Conservation (phyloP, 371 early-diverging fungal species). For the Rhizopus microsporus region DNA sequence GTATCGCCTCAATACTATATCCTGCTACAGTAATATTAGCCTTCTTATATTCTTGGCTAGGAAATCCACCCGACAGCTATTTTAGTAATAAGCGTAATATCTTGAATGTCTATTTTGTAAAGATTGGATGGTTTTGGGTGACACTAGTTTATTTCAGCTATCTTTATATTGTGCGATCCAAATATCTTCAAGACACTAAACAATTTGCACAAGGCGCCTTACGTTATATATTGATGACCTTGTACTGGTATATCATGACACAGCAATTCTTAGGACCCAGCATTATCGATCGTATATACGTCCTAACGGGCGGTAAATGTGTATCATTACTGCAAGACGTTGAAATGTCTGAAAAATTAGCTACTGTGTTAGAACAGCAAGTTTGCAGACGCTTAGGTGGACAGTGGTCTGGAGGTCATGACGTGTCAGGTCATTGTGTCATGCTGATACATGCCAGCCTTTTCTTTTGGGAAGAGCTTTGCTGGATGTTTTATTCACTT, state of each 20-base stretch:
- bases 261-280: conserved; percentile 86
- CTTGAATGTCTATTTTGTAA: conserved; percentile 78
- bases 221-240: conserved; percentile 69
- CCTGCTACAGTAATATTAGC: conserved; percentile 29
- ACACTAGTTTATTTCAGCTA: conserved; percentile 57
- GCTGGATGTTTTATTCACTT: conserved; percentile 31
- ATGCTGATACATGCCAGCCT: conserved; percentile 82
- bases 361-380: conserved; percentile 31
- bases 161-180: conserved; percentile 24
- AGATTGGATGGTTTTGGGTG: conserved; percentile 87
- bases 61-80: conserved; percentile 38
- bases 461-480: conserved; percentile 76
- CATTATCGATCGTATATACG: conserved; percentile 78
- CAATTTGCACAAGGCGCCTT: conserved; percentile 27
- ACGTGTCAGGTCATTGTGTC: conserved; percentile 90
- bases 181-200: conserved; percentile 16
- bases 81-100: conserved; percentile 76
- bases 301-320: conserved; percentile 71
- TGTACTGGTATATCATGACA: conserved; percentile 82
- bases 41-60: conserved; percentile 29
- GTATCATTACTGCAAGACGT: conserved; percentile 18
- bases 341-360: conserved; percentile 3
- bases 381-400: conserved; percentile 71
- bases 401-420: conserved; percentile 75
- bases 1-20: conserved; percentile 26